Conservation (phyloP, 352 stramenopile species). For the Phytopythium kandeliae region DNA sequence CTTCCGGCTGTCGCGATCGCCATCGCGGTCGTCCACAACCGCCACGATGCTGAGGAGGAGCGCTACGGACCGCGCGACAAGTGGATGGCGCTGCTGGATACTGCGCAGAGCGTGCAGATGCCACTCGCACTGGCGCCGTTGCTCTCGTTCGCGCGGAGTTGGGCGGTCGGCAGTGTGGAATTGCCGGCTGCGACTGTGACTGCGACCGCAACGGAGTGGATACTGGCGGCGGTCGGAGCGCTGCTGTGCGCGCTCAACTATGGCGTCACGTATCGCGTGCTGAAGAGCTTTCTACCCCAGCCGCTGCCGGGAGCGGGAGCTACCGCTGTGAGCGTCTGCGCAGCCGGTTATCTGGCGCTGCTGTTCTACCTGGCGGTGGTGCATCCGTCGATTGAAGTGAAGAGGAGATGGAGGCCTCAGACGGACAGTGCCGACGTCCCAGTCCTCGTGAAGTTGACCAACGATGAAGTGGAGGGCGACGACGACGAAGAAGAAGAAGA, state of each 20-base stretch:
- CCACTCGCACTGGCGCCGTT: constrained; percentile 84
- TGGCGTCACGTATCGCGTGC: constrained; percentile 45
- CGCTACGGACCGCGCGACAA: constrained; percentile 45
- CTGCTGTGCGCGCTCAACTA: constrained; percentile 65
- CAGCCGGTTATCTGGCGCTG: constrained; percentile 29
- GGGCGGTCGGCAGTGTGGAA: no score
- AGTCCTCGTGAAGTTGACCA: no score
- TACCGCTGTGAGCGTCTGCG: constrained; percentile 11
- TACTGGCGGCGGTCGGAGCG: constrained; percentile 32
- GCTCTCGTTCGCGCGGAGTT: constrained; percentile 77
- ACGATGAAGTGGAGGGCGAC: no score
- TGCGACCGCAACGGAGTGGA: constrained; percentile 28
- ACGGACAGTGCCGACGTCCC: no score
- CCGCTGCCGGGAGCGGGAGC: constrained; percentile 19
- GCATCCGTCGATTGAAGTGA: constrained; percentile 27
- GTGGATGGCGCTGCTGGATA: constrained; percentile 83
- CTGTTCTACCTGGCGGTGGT: constrained; percentile 52
- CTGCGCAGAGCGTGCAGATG: constrained; percentile 84
- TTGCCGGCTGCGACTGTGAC: no score
- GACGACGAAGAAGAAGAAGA: constrained; percentile 1
- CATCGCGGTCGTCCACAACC: constrained; percentile 18
- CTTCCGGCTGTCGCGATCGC: constrained; percentile 71
- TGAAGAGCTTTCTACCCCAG: constrained; percentile 24
- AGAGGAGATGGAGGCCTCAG: not conserved
- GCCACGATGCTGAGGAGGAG: constrained; percentile 22